Evolutionary conservation across 805 yeast species (phyloP), one percentile per base, ranked within the genome.

Genomic region (Kockiozyma suomiensis): DNA sequence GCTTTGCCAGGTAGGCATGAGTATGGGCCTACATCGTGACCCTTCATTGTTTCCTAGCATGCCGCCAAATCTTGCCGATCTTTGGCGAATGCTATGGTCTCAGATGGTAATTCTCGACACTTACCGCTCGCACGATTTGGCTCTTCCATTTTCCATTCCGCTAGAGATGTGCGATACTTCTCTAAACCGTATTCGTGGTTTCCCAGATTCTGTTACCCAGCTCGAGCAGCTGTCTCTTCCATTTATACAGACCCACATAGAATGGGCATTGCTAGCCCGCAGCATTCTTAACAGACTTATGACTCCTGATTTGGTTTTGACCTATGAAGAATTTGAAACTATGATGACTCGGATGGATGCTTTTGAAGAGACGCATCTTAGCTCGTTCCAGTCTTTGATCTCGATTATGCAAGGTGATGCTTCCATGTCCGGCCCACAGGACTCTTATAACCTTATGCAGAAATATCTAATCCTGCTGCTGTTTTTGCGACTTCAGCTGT

Each of bases 1-100:
- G 49, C 53, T 66, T 26, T 62, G 68, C 45, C 68, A 68, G 23
- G 59, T 67, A n/a, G 68, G 69, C 32, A 49, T 54, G 38, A 56
- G 66, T 33, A 68, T 69, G 43, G 74, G 73, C 0, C 62, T 71
- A 3, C 72, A 71, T 52, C 62, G 72, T 2, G 73, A 71, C 50
- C 73, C 73, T 3, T 54, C 56, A 19, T 26, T 52, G 32, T 58
- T 59, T 21, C 40, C 54, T 7, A 56, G 60, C n/a, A 50, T 68
- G 23, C 69, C 70, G 5, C 53, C 54, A 17, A 43, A 47, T 19
- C 33, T 62, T 47, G 59, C 54, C 8, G 56, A 57, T 21, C 40
- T 64, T 25, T 65, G 72, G 70, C 62, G 71, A 3, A 45, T 41
- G 45, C 53, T 70, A 21, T 70, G 72, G 71, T 46, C 66, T 23